phyloP scores from a whole-genome alignment of 345 rosid genomes.

The Brassica rapa region DNA sequence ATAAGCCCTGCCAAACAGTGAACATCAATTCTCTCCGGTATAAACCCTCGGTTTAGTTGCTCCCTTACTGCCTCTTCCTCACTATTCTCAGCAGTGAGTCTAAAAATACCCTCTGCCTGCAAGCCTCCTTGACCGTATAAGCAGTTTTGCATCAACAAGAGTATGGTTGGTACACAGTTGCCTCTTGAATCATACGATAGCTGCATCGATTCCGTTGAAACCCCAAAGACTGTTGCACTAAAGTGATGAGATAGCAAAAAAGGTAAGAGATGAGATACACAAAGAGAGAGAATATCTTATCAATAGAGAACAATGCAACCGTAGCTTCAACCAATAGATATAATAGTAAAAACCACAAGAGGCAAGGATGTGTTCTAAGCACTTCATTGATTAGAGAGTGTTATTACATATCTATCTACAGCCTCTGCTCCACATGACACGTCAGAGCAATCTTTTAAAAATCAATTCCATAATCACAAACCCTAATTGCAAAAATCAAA shows the following conservation, averaged over 20 bases:
- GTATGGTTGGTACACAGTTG: conserved; percentile 85
- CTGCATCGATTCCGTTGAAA: conserved; percentile 95
- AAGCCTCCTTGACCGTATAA: conserved; percentile 84
- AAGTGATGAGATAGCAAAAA: conserved; percentile 19
- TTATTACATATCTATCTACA: no score
- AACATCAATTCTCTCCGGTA: conserved; percentile 57
- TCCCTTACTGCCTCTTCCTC: conserved; percentile 81
- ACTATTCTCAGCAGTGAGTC: conserved; percentile 1
- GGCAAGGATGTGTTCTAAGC: not conserved
- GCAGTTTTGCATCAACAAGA: conserved; percentile 84
- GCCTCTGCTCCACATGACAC: not conserved
- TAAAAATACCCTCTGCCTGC: conserved; percentile 31
- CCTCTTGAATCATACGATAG: conserved; percentile 87
- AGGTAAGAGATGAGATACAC: conserved; percentile 20
- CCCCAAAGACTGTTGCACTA: conserved; percentile 94
- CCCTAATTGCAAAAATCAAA: not conserved
- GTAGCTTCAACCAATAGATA: not conserved
- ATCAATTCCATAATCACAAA: conserved; percentile 1
- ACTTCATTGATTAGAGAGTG: not conserved
- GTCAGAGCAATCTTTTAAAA: not conserved
- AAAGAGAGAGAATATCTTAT: not conserved
- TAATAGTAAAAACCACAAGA: not conserved
- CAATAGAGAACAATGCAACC: conserved; percentile 3
- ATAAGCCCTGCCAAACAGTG: conserved; percentile 92
- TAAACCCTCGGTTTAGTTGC: conserved; percentile 66